Base-by-base conservation (phyloP, 371 early-diverging fungal genomes). In the Syncephalastrum monosporum region DNA sequence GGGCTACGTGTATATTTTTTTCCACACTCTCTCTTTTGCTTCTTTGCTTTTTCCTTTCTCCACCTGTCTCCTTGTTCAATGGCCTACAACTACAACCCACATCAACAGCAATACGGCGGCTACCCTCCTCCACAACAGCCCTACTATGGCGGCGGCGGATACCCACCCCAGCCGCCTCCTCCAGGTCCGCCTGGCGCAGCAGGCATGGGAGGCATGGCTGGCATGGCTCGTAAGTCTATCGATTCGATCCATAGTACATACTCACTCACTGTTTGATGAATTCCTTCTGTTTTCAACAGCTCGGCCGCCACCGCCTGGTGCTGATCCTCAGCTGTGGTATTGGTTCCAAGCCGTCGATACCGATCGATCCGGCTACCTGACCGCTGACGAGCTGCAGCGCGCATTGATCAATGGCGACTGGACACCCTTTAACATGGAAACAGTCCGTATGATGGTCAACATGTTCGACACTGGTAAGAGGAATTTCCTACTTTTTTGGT, bases 331-430 rank as follows among this genome's bases (percentile, higher is more conserved):
- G 53, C 70, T 86, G 25, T 79, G 78, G 68, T 72, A 70, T 48
- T 91, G 90, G 90, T 91, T 91, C 72, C 79, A 82, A 55, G 83
- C 89, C 23, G 89, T 91, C 16, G 91, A 91, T 68, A 82, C 75
- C 46, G 78, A 81, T 56, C 53, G 64, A 25, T 74, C 74, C 13
- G 78, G 76, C 23, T 63, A 72, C 38, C 52, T 84, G 15, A 75
- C 78, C 42, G 75, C 75, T 17, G 77, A 74, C 48, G 85, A 84
- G 52, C 65, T 84, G 21, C 82, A 81, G 50, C 75, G 81, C 17
- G 86, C 85, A 15, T 63, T 88, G 50, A 72, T 84, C 16, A 88
- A 88, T 60, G 86, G 90, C 38, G 84, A 84, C 50, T 82, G 82
- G 82, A 80, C 79, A 19, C 82, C 81, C 1, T 84, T 84, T 61